Evolutionary conservation across 495 filamentous ascomycete species (phyloP).

Genomic region (Xylaria bambusicola): DNA sequence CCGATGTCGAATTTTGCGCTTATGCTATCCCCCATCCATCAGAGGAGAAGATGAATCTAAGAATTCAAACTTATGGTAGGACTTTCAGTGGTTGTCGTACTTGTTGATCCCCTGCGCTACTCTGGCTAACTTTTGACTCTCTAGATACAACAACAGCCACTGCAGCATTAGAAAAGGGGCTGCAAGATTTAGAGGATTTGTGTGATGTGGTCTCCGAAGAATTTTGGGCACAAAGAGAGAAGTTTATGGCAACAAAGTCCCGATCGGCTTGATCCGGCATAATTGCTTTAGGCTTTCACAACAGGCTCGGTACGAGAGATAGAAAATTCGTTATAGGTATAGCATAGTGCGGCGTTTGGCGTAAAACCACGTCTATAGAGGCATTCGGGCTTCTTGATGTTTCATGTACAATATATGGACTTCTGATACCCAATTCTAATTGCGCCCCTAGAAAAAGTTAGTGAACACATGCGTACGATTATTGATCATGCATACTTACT

Average conservation of each 20-base stretch:
- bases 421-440: conserved; percentile 39
- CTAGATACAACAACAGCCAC: conserved; percentile 77
- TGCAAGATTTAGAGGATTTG: conserved; percentile 82
- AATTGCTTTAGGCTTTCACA: background rate
- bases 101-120: background rate
- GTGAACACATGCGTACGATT: background rate
- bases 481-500: conserved; percentile 47
- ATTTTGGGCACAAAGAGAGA: conserved; percentile 67
- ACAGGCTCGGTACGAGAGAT: conserved; percentile 9
- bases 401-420: conserved; percentile 33
- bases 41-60: conserved; percentile 91
- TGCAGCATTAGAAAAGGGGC: conserved; percentile 84
- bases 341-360: conserved; percentile 36
- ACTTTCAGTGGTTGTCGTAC: background rate
- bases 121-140: conserved; percentile 12
- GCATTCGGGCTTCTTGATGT: conserved; percentile 35
- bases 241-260: conserved; percentile 51
- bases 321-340: conserved; percentile 15
- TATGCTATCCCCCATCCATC: conserved; percentile 98
- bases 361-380: conserved; percentile 27
- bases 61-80: conserved; percentile 94
- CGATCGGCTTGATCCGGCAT: conserved; percentile 7
- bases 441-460: conserved; percentile 49
- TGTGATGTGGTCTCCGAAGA: conserved; percentile 90
- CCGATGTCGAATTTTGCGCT: conserved; percentile 94